Conservation (phyloP, 306 rosid species). For the Trifolium subterraneum region DNA sequence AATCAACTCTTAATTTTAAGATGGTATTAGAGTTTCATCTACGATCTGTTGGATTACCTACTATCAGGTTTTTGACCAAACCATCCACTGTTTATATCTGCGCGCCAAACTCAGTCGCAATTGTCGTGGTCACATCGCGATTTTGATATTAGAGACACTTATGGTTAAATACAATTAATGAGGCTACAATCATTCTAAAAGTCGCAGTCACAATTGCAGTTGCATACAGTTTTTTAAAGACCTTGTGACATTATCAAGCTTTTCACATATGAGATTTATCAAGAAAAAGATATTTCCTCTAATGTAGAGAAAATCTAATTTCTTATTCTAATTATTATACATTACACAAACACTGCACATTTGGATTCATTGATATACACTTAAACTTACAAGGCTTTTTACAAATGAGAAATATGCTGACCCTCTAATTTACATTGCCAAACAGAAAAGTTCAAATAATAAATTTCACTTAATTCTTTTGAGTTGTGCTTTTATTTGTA, state of each 20-base stretch:
- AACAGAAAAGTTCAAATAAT: conserved; percentile 40
- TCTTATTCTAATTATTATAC: conserved; percentile 71
- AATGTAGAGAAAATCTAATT: conserved; percentile 49
- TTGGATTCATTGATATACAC: conserved; percentile 64
- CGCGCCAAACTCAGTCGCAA: not conserved
- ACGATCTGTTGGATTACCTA: too few relatives aligned
- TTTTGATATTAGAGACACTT: not conserved
- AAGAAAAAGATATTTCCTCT: conserved; percentile 47
- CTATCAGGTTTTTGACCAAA: too few relatives aligned
- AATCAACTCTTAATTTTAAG: too few relatives aligned
- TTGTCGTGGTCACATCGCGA: not conserved
- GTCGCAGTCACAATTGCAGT: not conserved
- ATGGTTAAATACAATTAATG: not conserved
- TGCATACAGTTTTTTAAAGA: not conserved
- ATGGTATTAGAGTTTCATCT: too few relatives aligned
- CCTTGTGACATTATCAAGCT: not conserved
- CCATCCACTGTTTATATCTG: too few relatives aligned
- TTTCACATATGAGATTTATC: conserved; percentile 39
- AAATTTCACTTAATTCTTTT: conserved; percentile 69
- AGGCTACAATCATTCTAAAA: not conserved
- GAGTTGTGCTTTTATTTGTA: conserved; percentile 64
- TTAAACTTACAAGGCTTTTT: conserved; percentile 56
- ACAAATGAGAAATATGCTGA: conserved; percentile 39
- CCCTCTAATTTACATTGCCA: conserved; percentile 56
- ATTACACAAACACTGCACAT: conserved; percentile 71